These are phyloP conservation scores for Syzygium oleosum DNA, from an alignment of 345 rosid genomes.

Conservation along the genomic window DNA sequence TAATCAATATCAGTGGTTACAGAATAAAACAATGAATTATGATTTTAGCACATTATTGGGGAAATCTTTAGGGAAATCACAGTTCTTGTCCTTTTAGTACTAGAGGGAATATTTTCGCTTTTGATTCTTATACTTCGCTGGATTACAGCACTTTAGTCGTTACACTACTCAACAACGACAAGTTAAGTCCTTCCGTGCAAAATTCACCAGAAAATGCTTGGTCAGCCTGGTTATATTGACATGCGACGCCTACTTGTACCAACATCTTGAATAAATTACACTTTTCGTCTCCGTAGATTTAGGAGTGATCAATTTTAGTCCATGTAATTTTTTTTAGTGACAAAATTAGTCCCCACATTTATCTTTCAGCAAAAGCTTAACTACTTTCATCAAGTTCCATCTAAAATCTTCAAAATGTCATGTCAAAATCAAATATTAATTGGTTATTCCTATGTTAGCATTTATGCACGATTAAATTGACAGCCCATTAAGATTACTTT, in stretches of 20 bases:
- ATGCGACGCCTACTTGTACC: accelerated
- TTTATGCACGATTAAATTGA: neutral
- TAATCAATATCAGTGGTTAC: neutral
- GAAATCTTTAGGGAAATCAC: accelerated
- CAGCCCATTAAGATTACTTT: neutral
- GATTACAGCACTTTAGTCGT: neutral
- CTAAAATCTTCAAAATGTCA: neutral
- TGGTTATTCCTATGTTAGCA: neutral
- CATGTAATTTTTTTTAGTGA: neutral
- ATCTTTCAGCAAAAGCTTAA: neutral
- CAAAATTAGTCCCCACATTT: neutral
- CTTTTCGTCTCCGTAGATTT: accelerated
- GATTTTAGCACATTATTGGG: neutral
- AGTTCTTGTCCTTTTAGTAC: neutral
- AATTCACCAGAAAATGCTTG: neutral
- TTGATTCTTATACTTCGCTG: neutral
- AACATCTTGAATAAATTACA: neutral
- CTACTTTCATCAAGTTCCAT: neutral
- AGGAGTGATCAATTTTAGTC: neutral
- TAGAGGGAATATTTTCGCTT: neutral
- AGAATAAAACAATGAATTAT: neutral
- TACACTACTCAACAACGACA: neutral
- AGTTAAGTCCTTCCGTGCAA: neutral
- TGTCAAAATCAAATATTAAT: neutral
- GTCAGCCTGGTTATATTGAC: neutral